These are phyloP conservation scores for Apostasia shenzhenica DNA, from an alignment of 106 monocot genomes.

Conservation along the genomic window DNA sequence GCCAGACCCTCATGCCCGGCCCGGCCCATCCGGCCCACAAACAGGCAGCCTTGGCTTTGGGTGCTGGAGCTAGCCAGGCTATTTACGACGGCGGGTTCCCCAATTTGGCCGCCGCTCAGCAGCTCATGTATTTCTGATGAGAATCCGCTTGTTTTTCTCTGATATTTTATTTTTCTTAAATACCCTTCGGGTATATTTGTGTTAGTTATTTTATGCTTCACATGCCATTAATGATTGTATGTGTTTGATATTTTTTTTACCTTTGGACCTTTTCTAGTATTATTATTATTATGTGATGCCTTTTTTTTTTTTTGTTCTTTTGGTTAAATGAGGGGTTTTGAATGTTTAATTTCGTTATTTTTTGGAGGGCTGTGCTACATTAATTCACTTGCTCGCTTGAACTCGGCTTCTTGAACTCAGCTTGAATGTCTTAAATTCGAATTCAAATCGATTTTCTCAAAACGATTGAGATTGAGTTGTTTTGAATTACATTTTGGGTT, in stretches of 20 bases:
- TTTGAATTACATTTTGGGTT: too few relatives aligned
- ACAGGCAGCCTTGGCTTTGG: slow-evolving; percentile 44
- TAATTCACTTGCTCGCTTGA: too few relatives aligned
- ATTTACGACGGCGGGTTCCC: slow-evolving; percentile 60
- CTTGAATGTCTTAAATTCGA: too few relatives aligned
- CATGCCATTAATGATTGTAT: neutral
- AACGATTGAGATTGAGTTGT: too few relatives aligned
- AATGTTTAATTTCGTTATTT: too few relatives aligned
- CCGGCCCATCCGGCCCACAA: slow-evolving; percentile 50
- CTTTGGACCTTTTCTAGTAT: neutral
- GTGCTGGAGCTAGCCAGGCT: slow-evolving; percentile 49
- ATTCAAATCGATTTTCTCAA: too few relatives aligned
- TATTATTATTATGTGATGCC: neutral
- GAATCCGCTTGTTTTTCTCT: neutral
- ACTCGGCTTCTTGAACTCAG: too few relatives aligned
- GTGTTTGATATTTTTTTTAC: too few relatives aligned
- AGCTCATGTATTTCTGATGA: slow-evolving; percentile 67
- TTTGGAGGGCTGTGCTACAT: too few relatives aligned
- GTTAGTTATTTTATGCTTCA: neutral
- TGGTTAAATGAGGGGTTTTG: neutral
- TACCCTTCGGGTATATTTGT: neutral
- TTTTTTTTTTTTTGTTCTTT: neutral
- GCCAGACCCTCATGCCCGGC: slow-evolving; percentile 39
- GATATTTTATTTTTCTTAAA: neutral
- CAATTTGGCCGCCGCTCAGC: slow-evolving; percentile 43